Conservation (phyloP, 2,329 filamentous ascomycete species). For the Penicillium oxalicum region DNA sequence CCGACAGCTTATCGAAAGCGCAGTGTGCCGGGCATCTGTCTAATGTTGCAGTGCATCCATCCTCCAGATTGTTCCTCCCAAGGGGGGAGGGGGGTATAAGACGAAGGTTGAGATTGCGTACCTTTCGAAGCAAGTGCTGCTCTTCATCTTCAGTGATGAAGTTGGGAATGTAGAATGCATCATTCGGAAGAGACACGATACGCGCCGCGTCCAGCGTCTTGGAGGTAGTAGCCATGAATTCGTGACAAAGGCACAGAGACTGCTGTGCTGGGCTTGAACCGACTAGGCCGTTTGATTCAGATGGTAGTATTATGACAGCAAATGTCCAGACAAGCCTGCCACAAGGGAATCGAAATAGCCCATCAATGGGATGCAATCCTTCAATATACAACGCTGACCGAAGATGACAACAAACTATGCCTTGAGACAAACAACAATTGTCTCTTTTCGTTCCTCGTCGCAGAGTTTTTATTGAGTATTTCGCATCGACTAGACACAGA, state of each 20-base stretch:
- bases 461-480: too few relatives aligned
- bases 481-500: too few relatives aligned
- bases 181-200: constrained; percentile 29
- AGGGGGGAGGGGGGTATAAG: not conserved
- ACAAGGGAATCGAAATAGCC: too few relatives aligned
- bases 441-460: too few relatives aligned
- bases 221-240: constrained; percentile 6
- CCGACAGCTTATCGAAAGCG: too few relatives aligned
- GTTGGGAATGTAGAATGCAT: constrained; percentile 76
- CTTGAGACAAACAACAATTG: too few relatives aligned
- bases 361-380: too few relatives aligned
- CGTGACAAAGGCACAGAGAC: not conserved
- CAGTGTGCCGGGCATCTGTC: too few relatives aligned
- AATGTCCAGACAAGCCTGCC: not conserved
- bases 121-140: constrained; percentile 62
- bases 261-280: too few relatives aligned
- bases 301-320: too few relatives aligned
- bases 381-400: not conserved
- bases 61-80: not conserved
- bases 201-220: constrained; percentile 25
- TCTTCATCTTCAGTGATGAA: constrained; percentile 79
- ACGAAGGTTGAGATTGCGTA: constrained; percentile 26
- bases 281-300: too few relatives aligned
- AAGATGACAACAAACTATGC: not conserved
- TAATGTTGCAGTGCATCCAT: too few relatives aligned